Conservation (phyloP, 2,329 filamentous ascomycete species). For the Dactylellina parvicollis region DNA sequence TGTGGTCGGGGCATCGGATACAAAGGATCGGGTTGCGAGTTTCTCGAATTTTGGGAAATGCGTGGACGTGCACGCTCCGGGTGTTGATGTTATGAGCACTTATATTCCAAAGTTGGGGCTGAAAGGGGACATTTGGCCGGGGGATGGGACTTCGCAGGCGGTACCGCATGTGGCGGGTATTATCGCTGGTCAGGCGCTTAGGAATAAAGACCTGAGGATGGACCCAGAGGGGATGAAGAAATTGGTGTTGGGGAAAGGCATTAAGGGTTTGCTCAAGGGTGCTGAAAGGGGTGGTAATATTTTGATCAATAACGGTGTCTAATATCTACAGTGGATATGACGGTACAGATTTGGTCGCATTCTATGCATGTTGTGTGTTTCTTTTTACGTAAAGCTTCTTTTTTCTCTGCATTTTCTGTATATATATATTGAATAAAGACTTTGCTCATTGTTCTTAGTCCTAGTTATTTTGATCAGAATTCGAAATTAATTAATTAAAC, state of each 20-base stretch:
- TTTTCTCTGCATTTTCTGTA: no score
- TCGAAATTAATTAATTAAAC: no score
- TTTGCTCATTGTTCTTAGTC: no score
- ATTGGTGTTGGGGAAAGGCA: conserved; percentile 40
- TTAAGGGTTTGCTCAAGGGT: conserved; percentile 45
- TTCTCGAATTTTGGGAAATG: conserved; percentile 65
- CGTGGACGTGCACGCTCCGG: conserved; percentile 70
- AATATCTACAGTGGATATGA: no score
- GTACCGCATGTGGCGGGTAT: conserved; percentile 61
- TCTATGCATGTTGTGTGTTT: no score
- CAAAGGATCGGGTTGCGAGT: conserved; percentile 59
- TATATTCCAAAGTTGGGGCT: conserved; percentile 64
- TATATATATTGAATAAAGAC: no score
- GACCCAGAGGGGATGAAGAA: conserved; percentile 55
- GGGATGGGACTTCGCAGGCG: conserved; percentile 66
- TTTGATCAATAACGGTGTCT: conserved; percentile 21
- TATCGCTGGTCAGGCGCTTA: conserved; percentile 54
- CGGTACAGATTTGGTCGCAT: no score
- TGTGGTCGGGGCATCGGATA: conserved; percentile 62
- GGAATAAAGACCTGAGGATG: conserved; percentile 40
- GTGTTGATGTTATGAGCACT: conserved; percentile 66
- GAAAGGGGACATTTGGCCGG: conserved; percentile 65
- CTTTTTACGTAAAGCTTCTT: no score
- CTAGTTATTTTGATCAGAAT: no score
- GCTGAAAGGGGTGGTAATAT: conserved; percentile 42